A percentile compares a stretch with the other conserved stretches of the same genome.
These are phyloP conservation scores for Prunus davidiana DNA, from an alignment of 306 rosid genomes.

Conservation along the genomic window DNA sequence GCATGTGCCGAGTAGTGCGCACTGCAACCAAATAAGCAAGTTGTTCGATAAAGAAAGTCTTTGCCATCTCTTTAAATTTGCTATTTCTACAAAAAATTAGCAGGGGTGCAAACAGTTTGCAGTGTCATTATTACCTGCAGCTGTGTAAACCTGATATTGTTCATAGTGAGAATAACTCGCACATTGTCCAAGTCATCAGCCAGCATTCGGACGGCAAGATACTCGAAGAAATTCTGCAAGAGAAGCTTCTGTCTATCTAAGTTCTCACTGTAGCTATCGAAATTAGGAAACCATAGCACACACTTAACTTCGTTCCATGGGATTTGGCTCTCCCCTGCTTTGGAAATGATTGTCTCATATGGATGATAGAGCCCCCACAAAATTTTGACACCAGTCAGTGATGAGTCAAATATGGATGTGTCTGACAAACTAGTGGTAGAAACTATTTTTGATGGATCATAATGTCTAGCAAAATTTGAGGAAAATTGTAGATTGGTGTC, in stretches of 20 bases:
- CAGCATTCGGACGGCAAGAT: conserved; percentile 63
- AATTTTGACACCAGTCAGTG: conserved; percentile 46
- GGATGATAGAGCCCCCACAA: conserved; percentile 73
- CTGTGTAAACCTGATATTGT: conserved; percentile 71
- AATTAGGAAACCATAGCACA: conserved; percentile 72
- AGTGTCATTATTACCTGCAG: conserved; percentile 54
- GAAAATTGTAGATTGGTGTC: conserved; percentile 57
- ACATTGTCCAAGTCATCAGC: conserved; percentile 48
- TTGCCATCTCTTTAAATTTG: background rate
- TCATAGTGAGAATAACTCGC: conserved; percentile 70
- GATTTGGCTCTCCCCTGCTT: conserved; percentile 44
- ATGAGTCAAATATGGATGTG: conserved; percentile 36
- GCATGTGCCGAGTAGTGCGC: background rate
- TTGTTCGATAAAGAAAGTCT: background rate
- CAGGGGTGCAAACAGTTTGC: background rate
- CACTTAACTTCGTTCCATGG: conserved; percentile 67
- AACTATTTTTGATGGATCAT: conserved; percentile 57
- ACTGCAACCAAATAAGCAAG: background rate
- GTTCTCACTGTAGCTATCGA: conserved; percentile 45
- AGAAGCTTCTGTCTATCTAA: conserved; percentile 36
- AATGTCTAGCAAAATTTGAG: conserved; percentile 41
- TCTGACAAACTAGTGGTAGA: conserved; percentile 57
- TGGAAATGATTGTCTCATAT: conserved; percentile 57
- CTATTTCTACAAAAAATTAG: background rate
- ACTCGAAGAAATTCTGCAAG: conserved; percentile 59